Percentiles rank a stretch among this genome's conserved stretches.
These are phyloP conservation scores for Aspergillus fijiensis DNA, from an alignment of 2,329 filamentous ascomycete species.

Conservation along the genomic window DNA sequence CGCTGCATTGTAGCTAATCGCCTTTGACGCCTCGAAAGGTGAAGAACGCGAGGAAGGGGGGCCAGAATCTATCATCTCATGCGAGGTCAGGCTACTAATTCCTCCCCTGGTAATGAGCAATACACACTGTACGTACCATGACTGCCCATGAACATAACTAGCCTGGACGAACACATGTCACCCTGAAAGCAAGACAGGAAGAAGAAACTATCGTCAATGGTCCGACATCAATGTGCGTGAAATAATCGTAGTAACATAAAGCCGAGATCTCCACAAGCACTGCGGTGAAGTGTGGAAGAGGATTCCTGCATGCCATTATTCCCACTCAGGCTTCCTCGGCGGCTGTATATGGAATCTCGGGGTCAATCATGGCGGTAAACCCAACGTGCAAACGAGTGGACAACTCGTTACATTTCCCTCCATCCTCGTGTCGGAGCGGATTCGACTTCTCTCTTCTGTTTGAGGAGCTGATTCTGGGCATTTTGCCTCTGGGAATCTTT, in stretches of 20 bases:
- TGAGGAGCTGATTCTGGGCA: conserved; percentile 43
- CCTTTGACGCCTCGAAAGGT: background rate
- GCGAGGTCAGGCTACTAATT: background rate
- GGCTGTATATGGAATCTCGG: conserved; percentile 20
- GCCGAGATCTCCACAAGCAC: background rate
- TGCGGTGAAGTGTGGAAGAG: background rate
- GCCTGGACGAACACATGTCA: background rate
- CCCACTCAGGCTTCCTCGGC: background rate
- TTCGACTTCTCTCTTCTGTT: conserved; percentile 51
- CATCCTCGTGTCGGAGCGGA: conserved; percentile 36
- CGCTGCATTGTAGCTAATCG: conserved; percentile 3
- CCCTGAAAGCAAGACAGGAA: background rate
- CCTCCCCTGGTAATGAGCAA: conserved; percentile 1
- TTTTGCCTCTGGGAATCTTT: conserved; percentile 39
- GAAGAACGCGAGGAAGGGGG: background rate
- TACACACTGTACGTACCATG: background rate
- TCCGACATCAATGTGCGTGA: background rate
- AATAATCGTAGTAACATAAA: background rate
- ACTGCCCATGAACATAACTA: background rate
- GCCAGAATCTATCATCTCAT: background rate
- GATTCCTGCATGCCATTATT: background rate
- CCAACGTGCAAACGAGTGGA: conserved; percentile 35
- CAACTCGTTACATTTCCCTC: conserved; percentile 36
- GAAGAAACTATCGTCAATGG: background rate
- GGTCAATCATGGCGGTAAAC: conserved; percentile 30